phyloP scores from a whole-genome alignment of 139 green algal genomes.

The Desmodesmus armatus region DNA sequence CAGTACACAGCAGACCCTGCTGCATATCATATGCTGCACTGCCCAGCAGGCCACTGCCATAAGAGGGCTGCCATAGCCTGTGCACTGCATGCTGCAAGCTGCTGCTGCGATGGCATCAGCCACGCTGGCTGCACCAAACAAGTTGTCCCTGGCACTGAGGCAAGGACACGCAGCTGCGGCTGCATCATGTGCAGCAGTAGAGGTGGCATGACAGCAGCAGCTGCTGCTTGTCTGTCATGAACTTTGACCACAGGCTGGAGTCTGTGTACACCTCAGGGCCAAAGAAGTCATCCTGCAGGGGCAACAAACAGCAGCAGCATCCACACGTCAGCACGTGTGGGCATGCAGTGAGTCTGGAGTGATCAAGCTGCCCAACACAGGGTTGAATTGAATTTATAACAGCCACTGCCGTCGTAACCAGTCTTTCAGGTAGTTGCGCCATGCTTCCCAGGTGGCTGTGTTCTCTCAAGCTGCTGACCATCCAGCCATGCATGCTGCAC shows the following conservation, averaged over 20 bases:
- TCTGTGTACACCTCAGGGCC: slow-evolving; percentile 38
- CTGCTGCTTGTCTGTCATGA: slow-evolving; percentile 45
- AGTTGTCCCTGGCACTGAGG: background rate
- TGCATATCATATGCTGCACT: too few relatives aligned
- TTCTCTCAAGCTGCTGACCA: too few relatives aligned
- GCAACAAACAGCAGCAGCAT: background rate
- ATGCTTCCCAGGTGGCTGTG: too few relatives aligned
- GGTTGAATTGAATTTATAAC: background rate
- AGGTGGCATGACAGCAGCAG: slow-evolving; percentile 48
- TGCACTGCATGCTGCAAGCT: too few relatives aligned
- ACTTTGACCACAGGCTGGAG: slow-evolving; percentile 31
- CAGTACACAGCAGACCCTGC: too few relatives aligned
- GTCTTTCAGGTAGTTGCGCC: too few relatives aligned
- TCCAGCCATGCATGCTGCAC: too few relatives aligned
- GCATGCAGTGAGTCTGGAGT: background rate
- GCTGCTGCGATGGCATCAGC: too few relatives aligned
- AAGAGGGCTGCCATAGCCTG: too few relatives aligned
- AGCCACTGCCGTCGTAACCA: background rate
- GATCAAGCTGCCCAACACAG: background rate
- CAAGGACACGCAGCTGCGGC: background rate
- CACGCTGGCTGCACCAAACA: background rate
- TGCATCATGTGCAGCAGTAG: slow-evolving; percentile 35
- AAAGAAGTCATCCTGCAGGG: slow-evolving; percentile 44
- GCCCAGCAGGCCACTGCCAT: too few relatives aligned
- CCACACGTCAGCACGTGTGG: background rate